Evolutionary conservation across 768 basidiomycete species (phyloP), one percentile per base, ranked within the genome.

Genomic region (Leccinum rimulosum): DNA sequence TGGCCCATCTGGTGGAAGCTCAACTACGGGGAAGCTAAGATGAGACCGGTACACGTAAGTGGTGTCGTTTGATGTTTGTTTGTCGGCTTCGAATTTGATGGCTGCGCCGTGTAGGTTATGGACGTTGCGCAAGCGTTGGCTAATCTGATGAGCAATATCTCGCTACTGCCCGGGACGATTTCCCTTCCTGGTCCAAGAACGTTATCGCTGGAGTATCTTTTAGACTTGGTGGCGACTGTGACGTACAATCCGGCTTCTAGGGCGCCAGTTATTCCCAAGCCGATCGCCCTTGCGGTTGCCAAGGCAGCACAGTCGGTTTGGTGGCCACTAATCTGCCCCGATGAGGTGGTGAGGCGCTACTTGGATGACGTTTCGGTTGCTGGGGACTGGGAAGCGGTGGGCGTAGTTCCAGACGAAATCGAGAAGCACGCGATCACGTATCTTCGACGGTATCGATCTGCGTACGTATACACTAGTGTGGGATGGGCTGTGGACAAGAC

Each of bases 1-100:
- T 95, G 90, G 84, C 89, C 95, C 14, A 88, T 93, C 60, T 89
- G 91, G 82, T 98, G 89, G 93, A 91, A 91, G 71, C 80, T 98
- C 61, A 99, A 99, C 79, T 76, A 89, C 67, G 91, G 85, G 38
- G 77, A 89, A 73, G 95, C 97, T 25, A 85, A 84, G 75, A 85
- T 91, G 73, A 89, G 93, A 35, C 97, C 97, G 0, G 93, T 90
- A 50, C 95, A 98, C 81, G 92, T 93, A 78, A 75, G 86, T 77
- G 50, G 57, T 61, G 59, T 49, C 54, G 54, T 61, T 62, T 55
- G 61, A 48, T 61, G 69, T 67, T 17, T 69, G 53, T 61, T 49
- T 61, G 35, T 59, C 10, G 17, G 52, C 40, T 47, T 64, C 38
- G 38, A 57, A 50, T 52, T 33, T 64, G 58, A 72, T 62, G 60